Percentiles rank a stretch among this genome's conserved stretches.
These are phyloP conservation scores for Mesotaenium endlicherianum DNA, from an alignment of 139 green algal genomes.

Conservation along the genomic window DNA sequence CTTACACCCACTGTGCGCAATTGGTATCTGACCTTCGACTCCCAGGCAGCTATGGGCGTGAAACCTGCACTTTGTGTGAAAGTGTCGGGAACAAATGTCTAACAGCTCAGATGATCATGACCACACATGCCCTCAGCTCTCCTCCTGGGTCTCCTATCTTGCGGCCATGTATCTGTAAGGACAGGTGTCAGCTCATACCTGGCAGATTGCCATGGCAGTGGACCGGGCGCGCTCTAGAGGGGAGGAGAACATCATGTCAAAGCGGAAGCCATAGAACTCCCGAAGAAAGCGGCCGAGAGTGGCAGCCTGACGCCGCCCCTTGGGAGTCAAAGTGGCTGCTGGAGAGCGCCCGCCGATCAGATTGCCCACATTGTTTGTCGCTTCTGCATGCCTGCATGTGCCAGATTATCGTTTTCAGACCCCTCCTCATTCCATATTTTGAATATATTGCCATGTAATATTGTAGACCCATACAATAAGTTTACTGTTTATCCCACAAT, in stretches of 20 bases:
- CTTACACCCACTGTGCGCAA: no score
- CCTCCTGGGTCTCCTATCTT: no score
- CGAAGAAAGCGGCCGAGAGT: slow-evolving; percentile 26
- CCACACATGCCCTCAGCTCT: no score
- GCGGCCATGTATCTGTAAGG: no score
- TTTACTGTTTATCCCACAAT: neutral
- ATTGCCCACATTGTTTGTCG: neutral
- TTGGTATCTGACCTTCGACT: no score
- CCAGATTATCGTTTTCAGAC: neutral
- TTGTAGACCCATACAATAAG: no score
- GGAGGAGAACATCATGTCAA: slow-evolving; percentile 45
- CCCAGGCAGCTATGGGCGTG: no score
- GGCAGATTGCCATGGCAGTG: slow-evolving; percentile 20
- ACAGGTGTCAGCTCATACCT: slow-evolving; percentile 24
- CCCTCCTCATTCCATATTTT: no score
- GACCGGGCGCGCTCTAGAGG: slow-evolving; percentile 16
- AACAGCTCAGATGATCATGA: no score
- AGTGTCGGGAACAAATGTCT: no score
- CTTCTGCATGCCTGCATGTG: neutral
- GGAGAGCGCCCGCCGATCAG: slow-evolving; percentile 19
- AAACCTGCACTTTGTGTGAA: no score
- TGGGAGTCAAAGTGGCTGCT: neutral
- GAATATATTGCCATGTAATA: no score
- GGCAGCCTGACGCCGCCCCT: slow-evolving; percentile 16
- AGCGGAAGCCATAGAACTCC: slow-evolving; percentile 10